Conservation (phyloP, 1,284 basidiomycete genomes). For the Fomes fomentarius region DNA sequence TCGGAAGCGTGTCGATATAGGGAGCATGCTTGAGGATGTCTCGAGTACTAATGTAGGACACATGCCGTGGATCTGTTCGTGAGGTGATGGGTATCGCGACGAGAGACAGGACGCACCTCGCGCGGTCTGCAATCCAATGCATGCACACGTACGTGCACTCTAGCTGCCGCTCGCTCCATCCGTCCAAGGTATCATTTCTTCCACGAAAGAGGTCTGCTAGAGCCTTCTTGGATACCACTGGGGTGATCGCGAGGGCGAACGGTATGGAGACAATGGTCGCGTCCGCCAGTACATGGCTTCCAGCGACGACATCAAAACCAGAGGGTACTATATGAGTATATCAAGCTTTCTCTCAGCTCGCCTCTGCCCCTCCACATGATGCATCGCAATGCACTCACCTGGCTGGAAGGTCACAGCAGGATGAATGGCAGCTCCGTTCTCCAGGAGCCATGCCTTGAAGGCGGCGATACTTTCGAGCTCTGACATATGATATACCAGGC, state of each 20-base stretch:
- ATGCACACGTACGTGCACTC: conserved; percentile 73
- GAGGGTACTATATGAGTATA: conserved; percentile 41
- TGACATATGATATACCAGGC: no score
- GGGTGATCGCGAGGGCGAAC: conserved; percentile 73
- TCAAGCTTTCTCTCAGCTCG: conserved; percentile 15
- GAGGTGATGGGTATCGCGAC: no score
- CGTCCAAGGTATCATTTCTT: conserved; percentile 28
- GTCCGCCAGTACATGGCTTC: conserved; percentile 50
- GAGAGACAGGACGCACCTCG: conserved; percentile 32
- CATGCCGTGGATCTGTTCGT: no score
- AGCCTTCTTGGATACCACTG: conserved; percentile 48
- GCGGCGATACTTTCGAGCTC: conserved; percentile 10
- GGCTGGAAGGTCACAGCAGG: conserved; percentile 43
- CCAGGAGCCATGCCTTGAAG: conserved; percentile 53
- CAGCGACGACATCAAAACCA: conserved; percentile 64
- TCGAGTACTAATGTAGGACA: no score
- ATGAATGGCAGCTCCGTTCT: conserved; percentile 54
- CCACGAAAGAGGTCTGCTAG: conserved; percentile 44
- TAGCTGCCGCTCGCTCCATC: conserved; percentile 73
- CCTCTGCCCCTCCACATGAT: conserved; percentile 14
- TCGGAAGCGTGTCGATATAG: conserved; percentile 74
- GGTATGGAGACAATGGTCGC: conserved; percentile 74
- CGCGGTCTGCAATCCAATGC: conserved; percentile 60
- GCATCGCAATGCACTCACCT: conserved; percentile 38
- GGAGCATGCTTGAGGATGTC: conserved; percentile 51